Conservation (phyloP, 2,329 filamentous ascomycete species). For the Phoma sp. region DNA sequence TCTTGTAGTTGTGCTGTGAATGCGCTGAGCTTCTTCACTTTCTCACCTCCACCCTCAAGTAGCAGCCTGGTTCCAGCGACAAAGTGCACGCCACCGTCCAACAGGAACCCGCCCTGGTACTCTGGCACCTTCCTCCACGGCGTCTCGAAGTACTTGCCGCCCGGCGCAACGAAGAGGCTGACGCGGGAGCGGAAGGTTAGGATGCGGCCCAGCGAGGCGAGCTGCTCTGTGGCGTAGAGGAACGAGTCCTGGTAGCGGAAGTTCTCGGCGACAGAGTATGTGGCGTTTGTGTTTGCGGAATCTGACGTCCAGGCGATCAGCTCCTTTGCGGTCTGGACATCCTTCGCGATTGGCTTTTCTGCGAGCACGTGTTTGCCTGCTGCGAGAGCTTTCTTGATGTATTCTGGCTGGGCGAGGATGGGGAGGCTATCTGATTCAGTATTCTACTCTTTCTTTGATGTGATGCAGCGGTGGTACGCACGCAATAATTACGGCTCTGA, state of each 20-base stretch:
- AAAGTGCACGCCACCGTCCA: constrained; percentile 78
- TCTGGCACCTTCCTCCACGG: constrained; percentile 71
- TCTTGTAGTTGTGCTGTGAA: constrained; percentile 62
- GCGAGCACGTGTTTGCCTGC: constrained; percentile 74
- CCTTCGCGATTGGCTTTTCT: constrained; percentile 72
- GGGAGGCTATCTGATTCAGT: constrained; percentile 57
- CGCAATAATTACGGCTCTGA: constrained; percentile 63
- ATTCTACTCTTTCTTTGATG: background rate
- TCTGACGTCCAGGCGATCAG: constrained; percentile 55
- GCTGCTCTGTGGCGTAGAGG: constrained; percentile 57
- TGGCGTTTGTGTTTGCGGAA: constrained; percentile 51
- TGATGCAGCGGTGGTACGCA: constrained; percentile 27
- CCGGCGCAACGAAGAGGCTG: constrained; percentile 54
- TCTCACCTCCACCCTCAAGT: constrained; percentile 53
- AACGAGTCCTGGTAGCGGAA: constrained; percentile 69
- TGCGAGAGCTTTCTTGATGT: constrained; percentile 64
- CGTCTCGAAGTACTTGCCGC: constrained; percentile 63
- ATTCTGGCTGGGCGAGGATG: constrained; percentile 65
- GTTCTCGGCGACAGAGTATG: constrained; percentile 69
- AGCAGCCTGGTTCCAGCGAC: constrained; percentile 68
- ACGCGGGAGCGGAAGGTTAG: constrained; percentile 61
- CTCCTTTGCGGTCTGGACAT: constrained; percentile 59
- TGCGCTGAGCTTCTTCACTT: constrained; percentile 59
- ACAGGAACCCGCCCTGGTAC: constrained; percentile 77
- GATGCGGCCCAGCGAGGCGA: constrained; percentile 61